Conservation (phyloP, 805 yeast species). For the Candida alai region DNA sequence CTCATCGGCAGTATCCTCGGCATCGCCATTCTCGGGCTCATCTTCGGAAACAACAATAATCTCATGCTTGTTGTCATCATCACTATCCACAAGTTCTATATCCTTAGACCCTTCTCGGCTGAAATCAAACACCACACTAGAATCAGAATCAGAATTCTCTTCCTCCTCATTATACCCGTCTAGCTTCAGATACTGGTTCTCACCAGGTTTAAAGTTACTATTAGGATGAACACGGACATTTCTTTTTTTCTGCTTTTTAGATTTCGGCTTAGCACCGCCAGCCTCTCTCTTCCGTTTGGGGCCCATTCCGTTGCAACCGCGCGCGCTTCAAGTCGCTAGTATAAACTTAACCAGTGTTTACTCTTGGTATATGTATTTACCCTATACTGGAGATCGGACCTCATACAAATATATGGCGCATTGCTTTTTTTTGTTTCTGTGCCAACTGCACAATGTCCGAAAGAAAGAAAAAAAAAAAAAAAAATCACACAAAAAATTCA, state of each 20-base stretch:
- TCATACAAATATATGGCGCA: no score
- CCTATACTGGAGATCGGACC: no score
- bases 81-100: conserved; percentile 29
- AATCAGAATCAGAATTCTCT: conserved; percentile 17
- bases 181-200: conserved; percentile 22
- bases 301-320: conserved; percentile 10
- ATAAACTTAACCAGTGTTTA: no score
- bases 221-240: conserved; percentile 5
- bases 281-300: conserved; percentile 22
- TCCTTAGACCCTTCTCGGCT: conserved; percentile 11
- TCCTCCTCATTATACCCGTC: conserved; percentile 10
- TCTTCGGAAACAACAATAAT: conserved; percentile 22
- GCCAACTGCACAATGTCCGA: neutral
- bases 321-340: neutral
- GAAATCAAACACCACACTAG: conserved; percentile 21
- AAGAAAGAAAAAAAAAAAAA: no score
- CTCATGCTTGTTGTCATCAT: conserved; percentile 15
- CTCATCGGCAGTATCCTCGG: conserved; percentile 6
- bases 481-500: neutral
- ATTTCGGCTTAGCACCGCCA: conserved; percentile 15
- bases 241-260: conserved; percentile 22
- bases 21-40: conserved; percentile 11
- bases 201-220: conserved; percentile 2
- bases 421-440: conserved; percentile 1
- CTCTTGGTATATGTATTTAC: no score